Evolutionary conservation across 495 filamentous ascomycete genomes (phyloP), one percentile per base, ranked within the genome.

Genomic region (Penicillium turbatum): DNA sequence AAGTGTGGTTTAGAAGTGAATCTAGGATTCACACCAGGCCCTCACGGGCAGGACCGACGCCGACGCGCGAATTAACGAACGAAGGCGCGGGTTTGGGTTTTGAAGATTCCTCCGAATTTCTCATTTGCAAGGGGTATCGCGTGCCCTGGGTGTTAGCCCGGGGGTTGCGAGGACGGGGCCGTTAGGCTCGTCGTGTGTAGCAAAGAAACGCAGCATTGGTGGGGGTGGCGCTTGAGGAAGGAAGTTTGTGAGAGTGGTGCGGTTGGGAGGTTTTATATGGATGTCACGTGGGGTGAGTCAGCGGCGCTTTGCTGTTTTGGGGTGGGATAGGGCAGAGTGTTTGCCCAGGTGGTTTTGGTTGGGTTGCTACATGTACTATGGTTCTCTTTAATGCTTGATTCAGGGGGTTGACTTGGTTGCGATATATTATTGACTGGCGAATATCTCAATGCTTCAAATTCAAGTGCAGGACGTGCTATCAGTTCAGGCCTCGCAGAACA

Each of bases 21-120:
- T 42, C 36, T 58, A 68, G 70, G 57, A 51, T 95, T 35, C 87
- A 88, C 88, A 89, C 83, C 85, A 86, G 89, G 80, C 89, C 91
- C 88, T 96, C 81, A 72, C 89, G 86, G 86, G 89, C 85, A 86
- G 92, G 76, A 78, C 67, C 71, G 71, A 63, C 57, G 45, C 56
- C 47, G 31, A 63, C 60, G 69, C 67, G 48, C 37, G 29, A 16
- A 32, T 24, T 2, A 53, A 58, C 44, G 48, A 53, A 56, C 66
- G 31, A 38, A 60, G 58, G 64, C 68, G 67, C 73, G 74, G 76
- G 70, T 78, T 71, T 63, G 67, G 61, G 51, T 35, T 63, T 89
- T 24, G 89, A 91, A 95, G 91, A 92, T 85, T 96, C 89, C 92
- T 96, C 92, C 92, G 92, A 96, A 96, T 96, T 96, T 96, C 92